A percentile compares a stretch with the other conserved stretches of the same genome.
Conservation (phyloP, 192 early-diverging fungal genomes). For the Pilaira anomala region DNA sequence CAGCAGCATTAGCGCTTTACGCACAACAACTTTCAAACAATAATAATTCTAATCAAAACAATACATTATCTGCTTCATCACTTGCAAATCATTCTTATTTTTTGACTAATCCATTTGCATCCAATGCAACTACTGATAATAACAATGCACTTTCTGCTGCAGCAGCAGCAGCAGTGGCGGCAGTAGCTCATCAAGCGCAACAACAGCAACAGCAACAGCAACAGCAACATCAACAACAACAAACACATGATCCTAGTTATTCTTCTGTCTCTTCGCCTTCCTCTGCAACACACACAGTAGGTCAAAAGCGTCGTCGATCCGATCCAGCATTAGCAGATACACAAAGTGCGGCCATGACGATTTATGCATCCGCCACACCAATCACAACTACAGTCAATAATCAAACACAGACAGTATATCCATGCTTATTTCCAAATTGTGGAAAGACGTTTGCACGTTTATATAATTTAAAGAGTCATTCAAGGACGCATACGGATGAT, state of each 20-base stretch:
- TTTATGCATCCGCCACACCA: slow-evolving; percentile 32
- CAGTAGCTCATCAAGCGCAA: slow-evolving; percentile 11
- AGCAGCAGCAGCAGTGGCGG: slow-evolving; percentile 18
- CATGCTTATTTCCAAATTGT: slow-evolving; percentile 71
- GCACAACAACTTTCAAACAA: slow-evolving; percentile 28
- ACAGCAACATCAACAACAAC: neutral
- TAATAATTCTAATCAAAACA: neutral
- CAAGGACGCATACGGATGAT: slow-evolving; percentile 73
- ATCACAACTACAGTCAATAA: slow-evolving; percentile 32
- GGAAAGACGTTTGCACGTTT: slow-evolving; percentile 79
- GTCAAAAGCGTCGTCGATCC: slow-evolving; percentile 16
- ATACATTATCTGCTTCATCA: neutral
- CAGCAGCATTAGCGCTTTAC: slow-evolving; percentile 29
- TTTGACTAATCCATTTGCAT: slow-evolving; percentile 22
- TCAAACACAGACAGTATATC: slow-evolving; percentile 35
- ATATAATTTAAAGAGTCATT: slow-evolving; percentile 87
- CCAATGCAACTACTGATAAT: neutral
- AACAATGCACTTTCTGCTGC: slow-evolving; percentile 18
- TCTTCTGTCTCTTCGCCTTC: neutral
- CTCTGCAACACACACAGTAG: neutral
- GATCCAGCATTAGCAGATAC: slow-evolving; percentile 24
- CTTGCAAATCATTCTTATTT: slow-evolving; percentile 9
- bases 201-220: slow-evolving; percentile 13
- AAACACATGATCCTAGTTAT: neutral
- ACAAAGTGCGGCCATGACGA: slow-evolving; percentile 28